Evolutionary conservation across 2,329 filamentous ascomycete genomes (phyloP), one percentile per base, ranked within the genome.

Genomic region (Taxawa tesnikishii): DNA sequence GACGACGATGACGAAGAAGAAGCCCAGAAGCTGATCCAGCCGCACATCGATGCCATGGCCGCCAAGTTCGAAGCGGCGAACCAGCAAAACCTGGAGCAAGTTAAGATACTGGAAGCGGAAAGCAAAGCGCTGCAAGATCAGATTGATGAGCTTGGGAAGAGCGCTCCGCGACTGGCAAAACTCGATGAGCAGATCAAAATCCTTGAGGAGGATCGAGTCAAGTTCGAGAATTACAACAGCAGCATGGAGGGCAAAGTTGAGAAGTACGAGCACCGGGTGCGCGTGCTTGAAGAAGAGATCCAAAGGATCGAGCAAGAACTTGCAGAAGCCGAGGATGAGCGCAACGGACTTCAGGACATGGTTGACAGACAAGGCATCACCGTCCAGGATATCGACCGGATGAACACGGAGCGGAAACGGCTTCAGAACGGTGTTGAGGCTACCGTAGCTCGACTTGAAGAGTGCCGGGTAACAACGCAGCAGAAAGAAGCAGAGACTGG

Each of bases 371-470:
- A 93, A 51, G 90, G 90, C 3, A 87, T 98, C 53, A 92, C 85
- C 48, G 92, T 94, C 60, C 82, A 90, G 60, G 90, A 98, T 69
- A 96, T 98, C 51, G 90, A 98, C 68, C 84, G 90, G 56, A 94
- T 98, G 88, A 94, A 85, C 45, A 79, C 83, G 21, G 90, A 98
- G 55, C 78, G 87, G 32, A 90, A 98, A 49, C 77, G 90, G 28
- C 70, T 98, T n/a, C 83, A 93, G 43, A 87, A 80, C 47, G 82
- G 79, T 26, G 79, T 94, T 27, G 84, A 94, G 46, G 72, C 77
- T 2, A 81, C 83, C 0, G 68, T 74, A 5, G 67, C 73, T 33
- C 72, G 83, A 32, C 66, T 94, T 0, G 87, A 94, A 36, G 90
- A 96, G 40, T 72, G 79, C 6, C 92, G 92, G 62, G 79, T 73